Base-by-base conservation (phyloP, 192 early-diverging fungal genomes). In the Backusella liffmaniae region DNA sequence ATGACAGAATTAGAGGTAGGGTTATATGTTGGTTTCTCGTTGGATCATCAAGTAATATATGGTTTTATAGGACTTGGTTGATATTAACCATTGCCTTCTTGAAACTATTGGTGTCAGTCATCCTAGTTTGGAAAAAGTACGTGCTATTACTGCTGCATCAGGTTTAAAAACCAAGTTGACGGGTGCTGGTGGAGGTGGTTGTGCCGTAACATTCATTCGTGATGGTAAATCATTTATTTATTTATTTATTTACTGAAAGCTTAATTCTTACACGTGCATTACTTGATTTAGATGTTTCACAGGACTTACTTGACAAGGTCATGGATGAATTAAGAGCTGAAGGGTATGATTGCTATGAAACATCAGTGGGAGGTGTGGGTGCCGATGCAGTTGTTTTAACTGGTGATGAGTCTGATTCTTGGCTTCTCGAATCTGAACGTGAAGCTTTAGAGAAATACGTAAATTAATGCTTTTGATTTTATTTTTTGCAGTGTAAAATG, bases 151-250 rank as follows among this genome's bases (percentile, higher is more conserved):
- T 0, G 79, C 82, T 1, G 34, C 76, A n/a, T 79, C 87, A 46
- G 87, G 86, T 0, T 80, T 98, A 76, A 86, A 87, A 36, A 88
- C 95, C 21, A 99, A 99, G 83, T 82, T 99, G 36, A 99, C 98
- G 4, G 98, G 98, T 36, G 96, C 96, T 30, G 97, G 98, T 34
- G 98, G 98, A 49, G 98, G 98, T 70, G 98, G 98, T 13, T 99
- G 98, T 81, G 94, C 94, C 23, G 77, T 99, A 66, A 95, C 94
- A 0, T 83, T 94, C 66, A 77, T 96, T 23, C 87, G 90, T 18
- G 82, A 90, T 65, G 89, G 89, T 90, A 85, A 81, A 44, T 44
- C 37, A n/a, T 32, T 32, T 3, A 32, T 32, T 32, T 32, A n/a
- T 32, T 32, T 3, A 32, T 32, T 32, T 32, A 3, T 75, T 13